Conservation (phyloP, 768 basidiomycete genomes). For the Boletus rubroflammeus region DNA sequence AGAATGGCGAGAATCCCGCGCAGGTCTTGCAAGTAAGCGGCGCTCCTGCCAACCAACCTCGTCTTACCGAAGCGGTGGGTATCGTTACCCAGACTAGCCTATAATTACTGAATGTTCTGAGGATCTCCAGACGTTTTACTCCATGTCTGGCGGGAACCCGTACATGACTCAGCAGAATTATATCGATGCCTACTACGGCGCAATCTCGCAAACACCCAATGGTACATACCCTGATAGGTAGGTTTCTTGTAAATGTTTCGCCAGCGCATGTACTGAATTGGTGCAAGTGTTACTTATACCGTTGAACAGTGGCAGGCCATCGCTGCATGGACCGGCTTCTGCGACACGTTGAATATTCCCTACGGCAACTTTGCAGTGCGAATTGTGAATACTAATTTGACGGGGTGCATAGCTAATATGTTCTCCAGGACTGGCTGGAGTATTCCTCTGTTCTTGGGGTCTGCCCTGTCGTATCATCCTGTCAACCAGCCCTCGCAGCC, state of each 20-base stretch:
- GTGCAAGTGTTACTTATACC: constrained; percentile 5
- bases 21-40: constrained; percentile 2
- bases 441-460: constrained; percentile 19
- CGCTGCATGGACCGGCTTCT: constrained; percentile 23
- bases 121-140: constrained; percentile 11
- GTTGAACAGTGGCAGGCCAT: constrained; percentile 15
- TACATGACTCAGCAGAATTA: constrained; percentile 23
- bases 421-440: constrained; percentile 22
- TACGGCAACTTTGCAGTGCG: constrained; percentile 20
- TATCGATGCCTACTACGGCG: constrained; percentile 20
- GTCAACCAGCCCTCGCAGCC: constrained; percentile 7
- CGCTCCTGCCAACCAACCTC: constrained; percentile 18
- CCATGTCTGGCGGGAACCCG: constrained; percentile 18
- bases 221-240: constrained; percentile 19
- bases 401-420: background rate
- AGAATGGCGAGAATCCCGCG: too few species aligned
- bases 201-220: constrained; percentile 16
- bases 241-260: background rate
- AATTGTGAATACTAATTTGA: background rate
- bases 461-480: constrained; percentile 15
- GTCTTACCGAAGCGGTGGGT: constrained; percentile 14
- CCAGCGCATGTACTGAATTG: background rate
- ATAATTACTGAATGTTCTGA: background rate
- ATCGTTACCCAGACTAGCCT: background rate
- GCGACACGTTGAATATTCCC: constrained; percentile 21